Conservation (phyloP, 805 yeast species). For the Candida sanyiensis region DNA sequence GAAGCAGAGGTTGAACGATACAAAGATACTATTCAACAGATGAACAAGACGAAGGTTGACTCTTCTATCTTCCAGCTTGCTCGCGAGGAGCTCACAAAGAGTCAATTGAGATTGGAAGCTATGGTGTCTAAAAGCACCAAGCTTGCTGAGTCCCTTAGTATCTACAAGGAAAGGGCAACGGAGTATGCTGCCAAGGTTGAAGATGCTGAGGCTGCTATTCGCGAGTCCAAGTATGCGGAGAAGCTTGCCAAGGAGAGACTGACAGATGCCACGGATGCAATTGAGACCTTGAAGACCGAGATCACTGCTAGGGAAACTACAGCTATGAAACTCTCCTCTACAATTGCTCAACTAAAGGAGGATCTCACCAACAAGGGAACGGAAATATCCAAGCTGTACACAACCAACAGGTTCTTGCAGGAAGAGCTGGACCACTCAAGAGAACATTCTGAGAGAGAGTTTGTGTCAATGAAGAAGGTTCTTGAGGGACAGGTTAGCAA, state of each 20-base stretch:
- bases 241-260: conserved; percentile 46
- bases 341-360: conserved; percentile 48
- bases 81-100: conserved; percentile 36
- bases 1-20: conserved; percentile 37
- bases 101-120: conserved; percentile 53
- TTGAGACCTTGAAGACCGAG: conserved; percentile 47
- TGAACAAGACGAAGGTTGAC: conserved; percentile 15
- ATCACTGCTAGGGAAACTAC: conserved; percentile 46
- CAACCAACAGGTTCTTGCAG: conserved; percentile 43
- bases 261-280: conserved; percentile 41
- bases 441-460: conserved; percentile 36
- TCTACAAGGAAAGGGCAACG: too few species aligned
- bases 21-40: conserved; percentile 19
- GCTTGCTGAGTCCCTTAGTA: conserved; percentile 56
- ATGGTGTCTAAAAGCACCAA: conserved; percentile 51
- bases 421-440: conserved; percentile 53
- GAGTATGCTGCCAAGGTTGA: conserved; percentile 69
- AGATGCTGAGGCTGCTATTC: conserved; percentile 68
- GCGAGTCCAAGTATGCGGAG: conserved; percentile 58
- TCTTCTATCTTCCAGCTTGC: conserved; percentile 23
- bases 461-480: conserved; percentile 35
- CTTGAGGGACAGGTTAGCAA: conserved; percentile 46
- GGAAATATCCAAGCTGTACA: conserved; percentile 45
- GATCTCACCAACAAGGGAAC: conserved; percentile 50
- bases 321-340: conserved; percentile 46